Percentiles rank a stretch among this genome's conserved stretches.
Conservation (phyloP, 352 stramenopile species). For the Pythium rishiriense region DNA sequence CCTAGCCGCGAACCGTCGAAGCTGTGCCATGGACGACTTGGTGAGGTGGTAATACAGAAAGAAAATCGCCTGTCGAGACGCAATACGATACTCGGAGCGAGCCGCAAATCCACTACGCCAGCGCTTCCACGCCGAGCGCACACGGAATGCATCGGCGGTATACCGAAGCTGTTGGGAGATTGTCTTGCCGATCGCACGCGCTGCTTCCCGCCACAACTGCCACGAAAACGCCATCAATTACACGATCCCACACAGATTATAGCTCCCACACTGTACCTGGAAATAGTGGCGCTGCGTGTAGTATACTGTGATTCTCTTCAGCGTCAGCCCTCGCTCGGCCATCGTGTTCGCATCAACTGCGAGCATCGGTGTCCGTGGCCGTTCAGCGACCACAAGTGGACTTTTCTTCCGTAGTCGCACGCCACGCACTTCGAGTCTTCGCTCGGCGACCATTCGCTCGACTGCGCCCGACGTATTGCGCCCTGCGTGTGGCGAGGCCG, state of each 20-base stretch:
- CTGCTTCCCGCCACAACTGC: conserved; percentile 15
- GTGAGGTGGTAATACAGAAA: conserved; percentile 36
- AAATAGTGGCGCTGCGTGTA: conserved; percentile 28
- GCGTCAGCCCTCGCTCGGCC: background rate
- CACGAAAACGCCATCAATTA: background rate
- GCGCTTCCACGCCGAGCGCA: conserved; percentile 5
- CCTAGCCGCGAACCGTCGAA: conserved; percentile 3
- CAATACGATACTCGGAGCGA: conserved; percentile 6
- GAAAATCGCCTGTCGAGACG: conserved; percentile 21
- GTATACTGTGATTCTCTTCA: conserved; percentile 18
- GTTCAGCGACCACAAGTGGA: background rate
- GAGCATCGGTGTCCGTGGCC: background rate
- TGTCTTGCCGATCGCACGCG: background rate
- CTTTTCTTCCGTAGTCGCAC: conserved; percentile 2
- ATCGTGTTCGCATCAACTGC: background rate
- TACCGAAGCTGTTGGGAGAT: conserved; percentile 1
- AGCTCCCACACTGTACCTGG: conserved; percentile 9
- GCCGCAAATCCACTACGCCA: conserved; percentile 19
- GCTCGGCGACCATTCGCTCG: conserved; percentile 2
- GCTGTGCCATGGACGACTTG: conserved; percentile 14
- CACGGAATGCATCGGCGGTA: conserved; percentile 20
- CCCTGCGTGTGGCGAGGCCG: background rate
- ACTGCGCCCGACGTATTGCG: background rate
- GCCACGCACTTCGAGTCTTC: conserved; percentile 18
- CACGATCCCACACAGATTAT: background rate